Conservation (phyloP, 345 rosid species). For the Citropsis articulata region DNA sequence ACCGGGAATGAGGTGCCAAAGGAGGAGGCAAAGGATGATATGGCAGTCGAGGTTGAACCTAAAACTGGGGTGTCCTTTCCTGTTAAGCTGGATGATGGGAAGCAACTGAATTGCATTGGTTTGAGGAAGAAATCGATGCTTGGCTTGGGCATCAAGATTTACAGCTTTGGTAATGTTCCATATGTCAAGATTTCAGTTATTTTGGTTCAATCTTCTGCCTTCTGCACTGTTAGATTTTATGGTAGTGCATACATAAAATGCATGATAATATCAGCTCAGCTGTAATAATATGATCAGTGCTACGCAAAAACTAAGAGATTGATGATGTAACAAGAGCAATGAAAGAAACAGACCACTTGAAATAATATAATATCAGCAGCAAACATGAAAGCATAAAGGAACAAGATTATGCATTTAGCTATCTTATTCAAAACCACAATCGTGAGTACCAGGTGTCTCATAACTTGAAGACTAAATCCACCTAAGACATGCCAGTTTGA, state of each 20-base stretch:
- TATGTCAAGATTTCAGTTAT: neutral
- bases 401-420: neutral
- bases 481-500: neutral
- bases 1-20: neutral
- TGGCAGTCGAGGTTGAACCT: slow-evolving; percentile 42
- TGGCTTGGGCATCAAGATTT: slow-evolving; percentile 43
- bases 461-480: neutral
- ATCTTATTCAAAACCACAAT: too few relatives aligned
- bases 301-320: neutral
- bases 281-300: neutral
- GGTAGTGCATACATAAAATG: neutral
- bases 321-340: neutral
- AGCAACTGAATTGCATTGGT: slow-evolving; percentile 33
- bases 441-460: neutral
- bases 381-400: neutral
- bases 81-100: slow-evolving; percentile 47
- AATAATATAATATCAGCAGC: neutral
- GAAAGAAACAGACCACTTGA: neutral
- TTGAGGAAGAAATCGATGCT: slow-evolving; percentile 46
- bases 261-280: neutral
- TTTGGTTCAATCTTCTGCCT: too few relatives aligned
- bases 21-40: slow-evolving; percentile 24
- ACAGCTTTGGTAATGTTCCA: slow-evolving; percentile 34
- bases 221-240: neutral
- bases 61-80: slow-evolving; percentile 48